Evolutionary conservation across 1,139 yeast species (phyloP).

Genomic region (Debaryomycetaceae sp.): DNA sequence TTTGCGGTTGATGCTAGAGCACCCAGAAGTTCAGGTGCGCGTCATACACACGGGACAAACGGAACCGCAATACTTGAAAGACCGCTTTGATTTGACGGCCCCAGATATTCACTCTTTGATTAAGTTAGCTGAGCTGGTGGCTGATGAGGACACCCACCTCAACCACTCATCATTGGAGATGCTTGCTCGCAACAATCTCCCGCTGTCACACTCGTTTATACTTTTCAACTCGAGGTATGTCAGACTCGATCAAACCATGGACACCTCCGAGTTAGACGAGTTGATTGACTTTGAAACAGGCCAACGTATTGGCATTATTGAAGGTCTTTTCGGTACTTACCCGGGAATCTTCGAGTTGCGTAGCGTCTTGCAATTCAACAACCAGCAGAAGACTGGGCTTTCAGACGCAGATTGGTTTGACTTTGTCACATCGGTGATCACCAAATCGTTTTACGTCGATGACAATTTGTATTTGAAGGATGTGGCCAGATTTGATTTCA

Average conservation of each 20-base stretch:
- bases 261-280: conserved; percentile 20
- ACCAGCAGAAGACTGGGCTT: conserved; percentile 1
- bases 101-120: conserved; percentile 16
- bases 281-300: conserved; percentile 33
- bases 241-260: conserved; percentile 21
- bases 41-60: conserved; percentile 24
- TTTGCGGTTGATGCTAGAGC: conserved; percentile 23
- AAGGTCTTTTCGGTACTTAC: conserved; percentile 27
- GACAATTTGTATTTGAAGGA: conserved; percentile 31
- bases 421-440: conserved; percentile 33
- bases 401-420: conserved; percentile 45
- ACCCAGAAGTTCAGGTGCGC: conserved; percentile 29
- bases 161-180: conserved; percentile 8
- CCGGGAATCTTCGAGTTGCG: conserved; percentile 23
- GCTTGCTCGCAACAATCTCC: conserved; percentile 24
- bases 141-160: not conserved
- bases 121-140: conserved; percentile 3
- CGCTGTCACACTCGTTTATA: conserved; percentile 31
- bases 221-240: conserved; percentile 42
- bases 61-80: conserved; percentile 6
- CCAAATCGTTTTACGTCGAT: conserved; percentile 44
- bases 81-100: conserved; percentile 12
- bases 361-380: conserved; percentile 19
- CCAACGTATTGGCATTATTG: conserved; percentile 28
- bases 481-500: conserved; percentile 42